A percentile compares a stretch with the other conserved stretches of the same genome.
These are phyloP conservation scores for Exophiala sideris DNA, from an alignment of 2,329 filamentous ascomycete genomes.

Conservation along the genomic window DNA sequence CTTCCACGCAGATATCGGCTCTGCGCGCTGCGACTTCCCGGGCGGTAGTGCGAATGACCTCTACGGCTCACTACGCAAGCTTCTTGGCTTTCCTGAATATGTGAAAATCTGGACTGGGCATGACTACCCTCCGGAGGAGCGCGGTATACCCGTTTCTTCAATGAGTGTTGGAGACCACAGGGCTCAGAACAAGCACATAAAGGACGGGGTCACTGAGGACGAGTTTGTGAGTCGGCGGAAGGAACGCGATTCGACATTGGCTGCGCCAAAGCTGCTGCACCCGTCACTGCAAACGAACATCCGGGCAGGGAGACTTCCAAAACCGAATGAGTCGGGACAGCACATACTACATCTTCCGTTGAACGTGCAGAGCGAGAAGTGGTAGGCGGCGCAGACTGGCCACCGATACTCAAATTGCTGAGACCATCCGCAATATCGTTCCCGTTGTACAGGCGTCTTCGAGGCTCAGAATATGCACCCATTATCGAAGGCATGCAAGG, in stretches of 20 bases:
- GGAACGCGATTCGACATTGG: conserved; percentile 44
- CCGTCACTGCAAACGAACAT: conserved; percentile 55
- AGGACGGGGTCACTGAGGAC: conserved; percentile 39
- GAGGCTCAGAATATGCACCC: no score
- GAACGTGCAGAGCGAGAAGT: conserved; percentile 22
- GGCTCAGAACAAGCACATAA: conserved; percentile 49
- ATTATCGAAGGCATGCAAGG: no score
- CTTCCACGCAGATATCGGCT: conserved; percentile 52
- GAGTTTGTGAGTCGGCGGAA: conserved; percentile 46
- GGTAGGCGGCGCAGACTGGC: neutral
- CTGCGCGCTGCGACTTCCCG: conserved; percentile 55
- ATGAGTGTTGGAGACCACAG: conserved; percentile 48
- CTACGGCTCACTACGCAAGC: conserved; percentile 42
- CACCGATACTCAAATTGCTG: no score
- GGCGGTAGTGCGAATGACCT: conserved; percentile 47
- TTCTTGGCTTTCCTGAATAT: conserved; percentile 44
- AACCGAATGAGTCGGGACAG: conserved; percentile 25
- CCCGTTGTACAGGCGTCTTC: no score
- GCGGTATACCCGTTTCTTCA: conserved; percentile 38
- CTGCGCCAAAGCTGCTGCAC: conserved; percentile 49
- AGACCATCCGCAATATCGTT: no score
- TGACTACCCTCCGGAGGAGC: conserved; percentile 48
- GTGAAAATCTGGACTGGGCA: conserved; percentile 54
- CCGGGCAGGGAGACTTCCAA: conserved; percentile 46
- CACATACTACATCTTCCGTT: conserved; percentile 34